Base-by-base conservation (phyloP, 495 filamentous ascomycete genomes). In the Hyphodiscus hymeniophilus region DNA sequence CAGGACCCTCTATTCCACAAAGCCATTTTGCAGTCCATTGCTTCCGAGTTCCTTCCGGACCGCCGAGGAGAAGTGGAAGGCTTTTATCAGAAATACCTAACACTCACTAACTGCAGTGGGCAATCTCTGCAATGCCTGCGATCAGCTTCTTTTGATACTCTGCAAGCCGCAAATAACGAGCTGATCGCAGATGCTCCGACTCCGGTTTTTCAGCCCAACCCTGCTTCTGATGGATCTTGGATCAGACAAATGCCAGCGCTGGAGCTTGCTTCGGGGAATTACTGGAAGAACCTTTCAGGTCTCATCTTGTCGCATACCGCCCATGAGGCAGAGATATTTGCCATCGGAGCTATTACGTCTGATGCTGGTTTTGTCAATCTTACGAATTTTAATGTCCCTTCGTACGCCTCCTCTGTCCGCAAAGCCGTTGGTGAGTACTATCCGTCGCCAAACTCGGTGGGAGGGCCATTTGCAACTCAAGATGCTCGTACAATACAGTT, bases 1-100 rank as follows among this genome's bases (percentile, higher is more conserved):
- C 3, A 8, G 12, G 36, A 36, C 13, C 40, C 47, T n/a, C 54
- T 55, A 1, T 62, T 63, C 40, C 13, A 35, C 10, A 23, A 26
- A 16, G 62, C 58, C 24, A 53, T 63, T 21, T 33, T 50, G 18
- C 55, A 56, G 26, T 56, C 52, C 0, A 49, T 55, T 28, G 61
- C 47, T 5, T 47, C 16, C 23, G 15, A 23, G 16, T 6, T 18
- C 2, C 10, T 38, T 16, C 20, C 31, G 7, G 38, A 35, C 20
- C 22, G 38, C 2, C 13, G 10, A 31, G 45, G 46, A 11, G 21
- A 30, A 30, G 12, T 41, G 17, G 46, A 48, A n/a, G 4, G 8
- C 23, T 18, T 18, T 17, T 48, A n/a, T 17, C 23, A 48, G 22
- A 15, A n/a, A 20, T 48, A 41, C 22, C 8, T 18, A 2, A 42